A percentile compares a stretch with the other conserved stretches of the same genome.
These are phyloP conservation scores for Aspergillus sp. DNA, from an alignment of 2,329 filamentous ascomycete genomes.

Conservation along the genomic window DNA sequence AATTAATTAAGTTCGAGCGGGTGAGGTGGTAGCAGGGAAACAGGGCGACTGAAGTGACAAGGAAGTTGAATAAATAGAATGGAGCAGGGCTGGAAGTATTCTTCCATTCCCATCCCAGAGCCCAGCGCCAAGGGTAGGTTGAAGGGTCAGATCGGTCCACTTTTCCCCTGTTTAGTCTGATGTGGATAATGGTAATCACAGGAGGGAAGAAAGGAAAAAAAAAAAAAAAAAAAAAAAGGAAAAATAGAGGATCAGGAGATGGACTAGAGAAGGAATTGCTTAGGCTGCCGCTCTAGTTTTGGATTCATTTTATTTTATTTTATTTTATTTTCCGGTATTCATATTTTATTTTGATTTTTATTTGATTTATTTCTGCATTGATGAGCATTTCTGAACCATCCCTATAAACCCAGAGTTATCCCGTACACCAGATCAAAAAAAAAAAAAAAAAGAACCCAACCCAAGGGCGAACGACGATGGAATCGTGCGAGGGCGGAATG, in stretches of 20 bases:
- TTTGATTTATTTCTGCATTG: too few species aligned
- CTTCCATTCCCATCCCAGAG: conserved; percentile 1
- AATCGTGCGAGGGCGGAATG: not conserved
- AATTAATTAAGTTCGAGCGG: too few species aligned
- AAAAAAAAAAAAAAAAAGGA: not conserved
- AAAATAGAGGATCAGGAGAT: conserved; percentile 6
- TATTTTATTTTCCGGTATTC: too few species aligned
- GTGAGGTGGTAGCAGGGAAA: not conserved
- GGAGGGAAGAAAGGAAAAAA: not conserved
- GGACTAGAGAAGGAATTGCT: not conserved
- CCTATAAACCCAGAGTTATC: too few species aligned
- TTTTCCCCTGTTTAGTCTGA: conserved; percentile 14
- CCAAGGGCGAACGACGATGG: too few species aligned
- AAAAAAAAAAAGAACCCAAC: not conserved
- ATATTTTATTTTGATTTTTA: too few species aligned
- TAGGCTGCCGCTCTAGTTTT: not conserved
- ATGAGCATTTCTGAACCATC: too few species aligned
- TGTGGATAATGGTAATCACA: not conserved
- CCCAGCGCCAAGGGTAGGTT: conserved; percentile 16
- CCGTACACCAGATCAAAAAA: not conserved
- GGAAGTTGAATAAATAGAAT: conserved; percentile 8
- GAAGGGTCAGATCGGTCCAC: conserved; percentile 27
- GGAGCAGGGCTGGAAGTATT: conserved; percentile 13
- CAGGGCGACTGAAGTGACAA: not conserved
- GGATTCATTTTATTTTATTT: not conserved